Conservation (phyloP, 2,329 filamentous ascomycete species). For the Incumbomyces delicatus region DNA sequence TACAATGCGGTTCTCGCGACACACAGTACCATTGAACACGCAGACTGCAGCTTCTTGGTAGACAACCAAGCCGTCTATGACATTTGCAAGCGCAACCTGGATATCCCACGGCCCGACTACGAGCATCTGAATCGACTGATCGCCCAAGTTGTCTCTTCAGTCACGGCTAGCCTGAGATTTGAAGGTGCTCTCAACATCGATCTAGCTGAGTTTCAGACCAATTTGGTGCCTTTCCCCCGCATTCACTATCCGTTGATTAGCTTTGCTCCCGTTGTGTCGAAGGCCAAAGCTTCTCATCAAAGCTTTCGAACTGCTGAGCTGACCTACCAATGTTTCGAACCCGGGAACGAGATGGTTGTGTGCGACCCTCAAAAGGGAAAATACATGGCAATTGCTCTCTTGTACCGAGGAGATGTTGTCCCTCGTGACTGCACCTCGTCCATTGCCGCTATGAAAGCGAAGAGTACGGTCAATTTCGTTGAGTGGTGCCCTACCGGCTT, state of each 20-base stretch:
- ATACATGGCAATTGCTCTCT: conserved; percentile 58
- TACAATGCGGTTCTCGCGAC: conserved; percentile 51
- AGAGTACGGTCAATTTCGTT: conserved; percentile 55
- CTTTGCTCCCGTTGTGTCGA: conserved; percentile 55
- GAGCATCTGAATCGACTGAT: conserved; percentile 58
- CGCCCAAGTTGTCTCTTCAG: conserved; percentile 58
- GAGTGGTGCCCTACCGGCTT: conserved; percentile 62
- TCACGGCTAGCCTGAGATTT: conserved; percentile 56
- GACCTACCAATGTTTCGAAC: conserved; percentile 58
- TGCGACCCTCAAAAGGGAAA: conserved; percentile 58
- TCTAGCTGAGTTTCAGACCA: conserved; percentile 60
- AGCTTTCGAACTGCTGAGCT: conserved; percentile 76
- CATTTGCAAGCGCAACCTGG: conserved; percentile 55
- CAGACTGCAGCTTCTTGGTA: conserved; percentile 59
- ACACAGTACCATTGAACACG: conserved; percentile 57
- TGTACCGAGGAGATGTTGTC: conserved; percentile 58
- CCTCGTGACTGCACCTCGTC: conserved; percentile 52
- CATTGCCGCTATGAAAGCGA: conserved; percentile 53
- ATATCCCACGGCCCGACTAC: conserved; percentile 54
- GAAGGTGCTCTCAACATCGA: conserved; percentile 60
- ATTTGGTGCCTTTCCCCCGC: conserved; percentile 57
- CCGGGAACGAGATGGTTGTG: conserved; percentile 61
- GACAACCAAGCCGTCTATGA: conserved; percentile 62
- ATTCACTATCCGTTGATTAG: conserved; percentile 59
- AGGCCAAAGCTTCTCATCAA: conserved; percentile 70